Percentiles rank a stretch among this genome's conserved stretches.
Conservation (phyloP, 805 yeast genomes). For the Blastobotrys attinorum region DNA sequence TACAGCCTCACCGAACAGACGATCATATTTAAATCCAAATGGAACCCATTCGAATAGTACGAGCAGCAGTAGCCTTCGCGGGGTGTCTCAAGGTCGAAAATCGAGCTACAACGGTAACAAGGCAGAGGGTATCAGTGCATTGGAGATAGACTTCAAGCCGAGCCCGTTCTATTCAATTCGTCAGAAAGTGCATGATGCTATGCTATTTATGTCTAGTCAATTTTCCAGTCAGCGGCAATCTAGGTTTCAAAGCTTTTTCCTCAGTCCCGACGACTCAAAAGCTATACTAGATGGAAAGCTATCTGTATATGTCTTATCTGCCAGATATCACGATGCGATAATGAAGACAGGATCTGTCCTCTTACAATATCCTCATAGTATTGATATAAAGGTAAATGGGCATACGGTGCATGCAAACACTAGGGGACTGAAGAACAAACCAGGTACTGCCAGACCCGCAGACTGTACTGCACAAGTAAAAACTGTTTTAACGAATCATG, state of each 20-base stretch:
- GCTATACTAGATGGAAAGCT: constrained; percentile 29
- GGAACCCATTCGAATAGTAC: too few species aligned
- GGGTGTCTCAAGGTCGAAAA: too few species aligned
- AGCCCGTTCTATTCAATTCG: constrained; percentile 24
- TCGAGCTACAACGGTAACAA: too few species aligned
- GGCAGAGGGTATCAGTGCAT: background rate
- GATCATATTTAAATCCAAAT: background rate
- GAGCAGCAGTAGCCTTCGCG: too few species aligned
- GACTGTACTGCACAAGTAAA: constrained; percentile 53
- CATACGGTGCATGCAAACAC: constrained; percentile 43
- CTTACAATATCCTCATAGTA: constrained; percentile 62
- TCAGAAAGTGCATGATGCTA: constrained; percentile 14
- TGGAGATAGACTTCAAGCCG: constrained; percentile 14
- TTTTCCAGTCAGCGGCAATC: constrained; percentile 4
- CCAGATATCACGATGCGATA: constrained; percentile 13
- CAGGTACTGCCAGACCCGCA: constrained; percentile 78
- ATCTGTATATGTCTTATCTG: constrained; percentile 49
- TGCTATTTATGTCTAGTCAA: constrained; percentile 7
- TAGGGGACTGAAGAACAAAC: constrained; percentile 66
- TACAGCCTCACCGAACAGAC: background rate
- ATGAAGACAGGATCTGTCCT: constrained; percentile 16
- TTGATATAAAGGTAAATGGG: constrained; percentile 59
- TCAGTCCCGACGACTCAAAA: constrained; percentile 37
- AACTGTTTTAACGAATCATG: constrained; percentile 1
- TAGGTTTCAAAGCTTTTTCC: constrained; percentile 28